These are phyloP conservation scores for Exophiala viscosa DNA, from an alignment of 2,329 filamentous ascomycete genomes.

Conservation along the genomic window DNA sequence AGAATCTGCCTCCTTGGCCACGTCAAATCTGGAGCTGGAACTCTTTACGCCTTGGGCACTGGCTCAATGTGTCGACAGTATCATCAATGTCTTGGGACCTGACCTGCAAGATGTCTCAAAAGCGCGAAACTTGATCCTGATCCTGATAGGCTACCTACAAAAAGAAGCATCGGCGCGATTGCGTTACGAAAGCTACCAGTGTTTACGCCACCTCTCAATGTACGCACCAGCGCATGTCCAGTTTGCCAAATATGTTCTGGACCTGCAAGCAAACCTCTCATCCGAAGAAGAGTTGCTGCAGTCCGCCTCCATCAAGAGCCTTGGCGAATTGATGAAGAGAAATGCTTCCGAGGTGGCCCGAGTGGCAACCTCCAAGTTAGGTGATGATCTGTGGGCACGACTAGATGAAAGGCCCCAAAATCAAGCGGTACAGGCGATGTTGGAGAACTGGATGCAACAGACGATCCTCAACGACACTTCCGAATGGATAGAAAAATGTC, in stretches of 20 bases:
- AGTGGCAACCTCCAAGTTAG: slow-evolving; percentile 72
- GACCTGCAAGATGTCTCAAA: slow-evolving; percentile 91
- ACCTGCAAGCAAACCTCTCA: slow-evolving; percentile 72
- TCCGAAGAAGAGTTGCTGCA: slow-evolving; percentile 66
- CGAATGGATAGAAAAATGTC: slow-evolving; percentile 84
- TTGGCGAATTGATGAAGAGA: slow-evolving; percentile 93
- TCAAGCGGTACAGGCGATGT: slow-evolving; percentile 76
- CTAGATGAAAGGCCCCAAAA: slow-evolving; percentile 75
- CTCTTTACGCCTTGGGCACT: slow-evolving; percentile 78
- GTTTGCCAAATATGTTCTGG: slow-evolving; percentile 76
- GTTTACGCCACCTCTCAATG: slow-evolving; percentile 83
- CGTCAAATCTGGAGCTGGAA: slow-evolving; percentile 86
- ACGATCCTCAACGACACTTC: slow-evolving; percentile 75
- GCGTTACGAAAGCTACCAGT: slow-evolving; percentile 72
- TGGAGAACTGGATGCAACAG: slow-evolving; percentile 90
- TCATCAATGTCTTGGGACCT: slow-evolving; percentile 92
- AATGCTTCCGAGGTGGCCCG: slow-evolving; percentile 78
- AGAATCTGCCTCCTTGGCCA: slow-evolving; percentile 72
- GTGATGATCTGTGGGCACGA: slow-evolving; percentile 87
- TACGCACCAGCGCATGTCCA: slow-evolving; percentile 87
- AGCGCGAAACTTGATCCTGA: slow-evolving; percentile 87
- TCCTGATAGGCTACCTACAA: slow-evolving; percentile 77
- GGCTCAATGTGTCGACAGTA: slow-evolving; percentile 83
- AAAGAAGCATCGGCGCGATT: slow-evolving; percentile 68
- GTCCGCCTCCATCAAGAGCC: slow-evolving; percentile 77